Percentiles rank a stretch among this genome's conserved stretches.
These are phyloP conservation scores for Theobroma grandiflorum DNA, from an alignment of 441 rosid species.

Conservation along the genomic window DNA sequence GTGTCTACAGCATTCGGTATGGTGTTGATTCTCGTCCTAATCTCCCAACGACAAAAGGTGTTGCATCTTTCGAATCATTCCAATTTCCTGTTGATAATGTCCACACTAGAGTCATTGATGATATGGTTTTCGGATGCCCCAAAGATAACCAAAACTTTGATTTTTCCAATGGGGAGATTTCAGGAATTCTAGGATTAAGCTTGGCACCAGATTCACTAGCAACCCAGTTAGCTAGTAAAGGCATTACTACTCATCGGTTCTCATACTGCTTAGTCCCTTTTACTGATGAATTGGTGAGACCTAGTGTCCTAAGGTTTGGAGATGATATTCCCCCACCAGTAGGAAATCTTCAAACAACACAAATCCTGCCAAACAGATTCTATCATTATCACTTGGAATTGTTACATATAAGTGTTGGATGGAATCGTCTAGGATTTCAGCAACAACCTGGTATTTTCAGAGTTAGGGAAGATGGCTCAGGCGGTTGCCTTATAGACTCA, in stretches of 20 bases:
- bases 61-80: slow-evolving; percentile 18
- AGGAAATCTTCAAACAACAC: neutral
- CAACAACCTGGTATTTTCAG: neutral
- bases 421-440: neutral
- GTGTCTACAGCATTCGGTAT: neutral
- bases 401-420: slow-evolving; percentile 13
- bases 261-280: slow-evolving; percentile 28
- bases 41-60: neutral
- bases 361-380: neutral
- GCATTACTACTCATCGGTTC: neutral
- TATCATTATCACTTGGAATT: neutral
- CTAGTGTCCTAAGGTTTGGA: slow-evolving; percentile 6
- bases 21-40: neutral
- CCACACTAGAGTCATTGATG: neutral
- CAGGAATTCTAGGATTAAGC: slow-evolving; percentile 20
- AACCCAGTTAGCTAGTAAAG: neutral
- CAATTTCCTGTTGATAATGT: neutral
- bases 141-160: neutral
- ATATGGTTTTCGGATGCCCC: slow-evolving; percentile 11
- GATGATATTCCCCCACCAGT: neutral
- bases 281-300: neutral
- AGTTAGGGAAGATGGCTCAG: neutral
- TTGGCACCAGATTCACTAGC: neutral
- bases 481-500: slow-evolving; percentile 22
- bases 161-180: neutral